phyloP scores from a whole-genome alignment of 768 basidiomycete genomes.

The Paxillus involutus region DNA sequence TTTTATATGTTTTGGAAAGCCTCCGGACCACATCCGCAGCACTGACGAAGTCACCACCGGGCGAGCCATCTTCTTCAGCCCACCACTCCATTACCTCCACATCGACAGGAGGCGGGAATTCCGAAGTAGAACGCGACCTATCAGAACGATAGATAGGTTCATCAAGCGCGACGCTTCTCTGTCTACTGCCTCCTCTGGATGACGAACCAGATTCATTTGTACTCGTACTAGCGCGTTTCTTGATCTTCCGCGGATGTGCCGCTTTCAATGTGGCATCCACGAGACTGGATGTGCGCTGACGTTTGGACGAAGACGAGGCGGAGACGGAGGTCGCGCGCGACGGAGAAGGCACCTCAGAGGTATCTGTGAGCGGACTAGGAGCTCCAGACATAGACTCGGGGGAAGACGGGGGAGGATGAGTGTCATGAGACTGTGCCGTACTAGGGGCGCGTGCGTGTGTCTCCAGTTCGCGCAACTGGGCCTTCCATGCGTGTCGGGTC shows the following conservation, averaged over 20 bases:
- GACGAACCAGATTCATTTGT: slow-evolving; percentile 33
- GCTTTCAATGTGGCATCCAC: slow-evolving; percentile 1
- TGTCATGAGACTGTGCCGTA: not conserved
- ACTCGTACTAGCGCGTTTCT: slow-evolving; percentile 21
- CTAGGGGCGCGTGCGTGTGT: not conserved
- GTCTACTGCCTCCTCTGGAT: slow-evolving; percentile 47
- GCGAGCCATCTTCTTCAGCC: slow-evolving; percentile 52
- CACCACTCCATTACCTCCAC: slow-evolving; percentile 42
- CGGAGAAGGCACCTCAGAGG: slow-evolving; percentile 15
- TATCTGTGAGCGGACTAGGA: slow-evolving; percentile 25
- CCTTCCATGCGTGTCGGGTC: slow-evolving; percentile 29
- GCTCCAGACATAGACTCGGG: slow-evolving; percentile 16
- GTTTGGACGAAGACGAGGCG: slow-evolving; percentile 26
- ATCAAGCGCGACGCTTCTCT: slow-evolving; percentile 39
- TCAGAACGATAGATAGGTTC: slow-evolving; percentile 56
- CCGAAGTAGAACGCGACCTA: slow-evolving; percentile 66
- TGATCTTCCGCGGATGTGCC: slow-evolving; percentile 21
- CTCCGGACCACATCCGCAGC: slow-evolving; percentile 63
- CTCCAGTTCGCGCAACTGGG: slow-evolving; percentile 18
- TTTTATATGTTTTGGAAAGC: slow-evolving; percentile 67
- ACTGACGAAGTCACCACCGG: slow-evolving; percentile 54
- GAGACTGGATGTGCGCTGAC: slow-evolving; percentile 15
- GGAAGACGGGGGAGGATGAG: slow-evolving; percentile 13
- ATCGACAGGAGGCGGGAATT: slow-evolving; percentile 34
- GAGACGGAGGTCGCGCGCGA: slow-evolving; percentile 22